Conservation (phyloP, 331 rosid genomes). For the Rosa hybrid region DNA sequence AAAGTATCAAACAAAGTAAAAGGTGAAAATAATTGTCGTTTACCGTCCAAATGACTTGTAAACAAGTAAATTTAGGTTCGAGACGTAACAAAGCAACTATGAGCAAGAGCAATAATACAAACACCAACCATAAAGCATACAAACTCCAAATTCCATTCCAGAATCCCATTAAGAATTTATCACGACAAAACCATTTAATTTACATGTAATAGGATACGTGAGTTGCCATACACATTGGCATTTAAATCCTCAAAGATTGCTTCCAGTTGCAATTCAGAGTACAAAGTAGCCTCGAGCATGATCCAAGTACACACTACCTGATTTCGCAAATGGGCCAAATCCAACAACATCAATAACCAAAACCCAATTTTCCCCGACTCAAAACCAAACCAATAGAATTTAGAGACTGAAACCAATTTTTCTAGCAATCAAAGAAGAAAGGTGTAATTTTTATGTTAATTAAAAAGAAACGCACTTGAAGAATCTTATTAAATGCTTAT, state of each 20-base stretch:
- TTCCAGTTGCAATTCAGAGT: constrained; percentile 89
- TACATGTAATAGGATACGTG: constrained; percentile 69
- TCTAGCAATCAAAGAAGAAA: background rate
- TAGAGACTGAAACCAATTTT: background rate
- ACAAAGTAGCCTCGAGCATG: constrained; percentile 92
- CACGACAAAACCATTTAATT: background rate
- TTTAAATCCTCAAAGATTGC: constrained; percentile 69
- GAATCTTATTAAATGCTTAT: too few species aligned
- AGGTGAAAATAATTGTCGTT: too few species aligned
- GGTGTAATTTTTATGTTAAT: background rate
- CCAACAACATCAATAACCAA: constrained; percentile 9
- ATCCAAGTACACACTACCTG: constrained; percentile 84
- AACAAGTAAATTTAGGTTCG: too few species aligned
- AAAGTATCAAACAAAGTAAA: too few species aligned
- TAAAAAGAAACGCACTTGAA: constrained; percentile 28
- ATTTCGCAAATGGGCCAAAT: constrained; percentile 18
- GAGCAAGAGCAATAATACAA: constrained; percentile 15
- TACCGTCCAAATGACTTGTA: too few species aligned
- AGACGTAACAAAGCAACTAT: background rate
- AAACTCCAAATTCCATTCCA: background rate
- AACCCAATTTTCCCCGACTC: background rate
- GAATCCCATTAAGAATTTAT: background rate
- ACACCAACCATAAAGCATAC: background rate
- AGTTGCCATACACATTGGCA: constrained; percentile 75
- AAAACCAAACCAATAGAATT: background rate